Conservation (phyloP, 495 filamentous ascomycete species). For the Daldinia concentrica region DNA sequence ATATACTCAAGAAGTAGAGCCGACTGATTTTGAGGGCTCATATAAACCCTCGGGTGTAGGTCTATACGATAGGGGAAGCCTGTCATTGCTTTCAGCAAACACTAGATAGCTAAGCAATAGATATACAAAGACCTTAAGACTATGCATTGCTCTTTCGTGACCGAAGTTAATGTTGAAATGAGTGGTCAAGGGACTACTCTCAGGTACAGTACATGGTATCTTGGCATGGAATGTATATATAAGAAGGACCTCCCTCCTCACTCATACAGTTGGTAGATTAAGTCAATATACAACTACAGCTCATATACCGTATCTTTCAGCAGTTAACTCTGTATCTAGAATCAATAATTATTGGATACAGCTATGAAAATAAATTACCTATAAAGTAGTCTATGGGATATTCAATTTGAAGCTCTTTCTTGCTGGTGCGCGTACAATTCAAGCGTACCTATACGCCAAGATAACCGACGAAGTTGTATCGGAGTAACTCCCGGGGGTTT, state of each 20-base stretch:
- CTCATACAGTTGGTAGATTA: too few species aligned
- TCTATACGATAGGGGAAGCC: neutral
- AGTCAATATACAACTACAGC: too few species aligned
- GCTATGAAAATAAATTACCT: neutral
- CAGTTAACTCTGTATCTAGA: neutral
- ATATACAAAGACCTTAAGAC: neutral
- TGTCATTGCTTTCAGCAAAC: neutral
- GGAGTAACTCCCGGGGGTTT: neutral
- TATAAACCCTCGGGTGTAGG: neutral
- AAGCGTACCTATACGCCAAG: neutral
- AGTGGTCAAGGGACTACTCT: too few species aligned
- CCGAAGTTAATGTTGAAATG: too few species aligned
- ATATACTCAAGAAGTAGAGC: neutral
- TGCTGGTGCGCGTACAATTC: neutral
- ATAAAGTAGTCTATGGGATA: neutral
- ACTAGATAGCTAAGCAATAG: neutral
- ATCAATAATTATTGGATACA: neutral
- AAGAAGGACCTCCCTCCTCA: too few species aligned
- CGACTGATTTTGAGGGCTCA: neutral
- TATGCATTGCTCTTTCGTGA: neutral
- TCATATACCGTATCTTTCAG: too few species aligned
- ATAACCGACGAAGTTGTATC: neutral
- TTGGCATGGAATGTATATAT: too few species aligned
- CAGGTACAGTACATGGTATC: too few species aligned
- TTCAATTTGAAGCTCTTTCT: neutral